A percentile compares a stretch with the other conserved stretches of the same genome.
Conservation (phyloP, 2,329 filamentous ascomycete genomes). For the Tolypocladium paradoxum region DNA sequence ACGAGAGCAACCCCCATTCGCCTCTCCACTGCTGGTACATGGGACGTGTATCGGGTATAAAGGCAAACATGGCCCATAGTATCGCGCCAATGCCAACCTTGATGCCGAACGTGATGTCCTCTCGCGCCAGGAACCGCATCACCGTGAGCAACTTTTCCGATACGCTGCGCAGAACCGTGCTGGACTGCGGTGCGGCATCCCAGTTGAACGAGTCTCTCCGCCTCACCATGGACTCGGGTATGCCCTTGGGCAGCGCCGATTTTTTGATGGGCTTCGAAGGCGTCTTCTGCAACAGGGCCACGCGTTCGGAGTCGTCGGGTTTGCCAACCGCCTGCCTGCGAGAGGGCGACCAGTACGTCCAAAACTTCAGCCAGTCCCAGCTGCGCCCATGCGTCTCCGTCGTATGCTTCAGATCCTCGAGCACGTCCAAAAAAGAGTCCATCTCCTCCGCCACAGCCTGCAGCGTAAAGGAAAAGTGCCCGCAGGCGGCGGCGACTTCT, state of each 20-base stretch:
- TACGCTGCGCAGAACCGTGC: constrained; percentile 28
- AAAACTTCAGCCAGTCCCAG: constrained; percentile 84
- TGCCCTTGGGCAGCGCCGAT: constrained; percentile 44
- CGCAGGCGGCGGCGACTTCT: constrained; percentile 94
- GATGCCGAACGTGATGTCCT: constrained; percentile 65
- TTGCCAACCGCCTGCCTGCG: neutral
- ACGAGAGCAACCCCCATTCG: constrained; percentile 92
- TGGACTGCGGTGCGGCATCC: constrained; percentile 41
- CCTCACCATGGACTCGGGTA: constrained; percentile 40
- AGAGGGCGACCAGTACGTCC: constrained; percentile 30
- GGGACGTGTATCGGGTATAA: constrained; percentile 65
- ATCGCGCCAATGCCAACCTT: constrained; percentile 89
- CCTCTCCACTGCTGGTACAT: constrained; percentile 82
- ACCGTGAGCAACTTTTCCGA: constrained; percentile 36
- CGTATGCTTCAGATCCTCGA: constrained; percentile 73
- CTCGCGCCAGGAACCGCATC: constrained; percentile 38
- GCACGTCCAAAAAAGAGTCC: constrained; percentile 66
- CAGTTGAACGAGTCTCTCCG: constrained; percentile 44
- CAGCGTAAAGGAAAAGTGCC: constrained; percentile 88
- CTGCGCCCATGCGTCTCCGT: constrained; percentile 51
- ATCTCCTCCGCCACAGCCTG: constrained; percentile 88
- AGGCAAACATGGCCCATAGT: constrained; percentile 81
- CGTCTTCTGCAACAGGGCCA: constrained; percentile 27
- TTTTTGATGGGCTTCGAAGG: constrained; percentile 37
- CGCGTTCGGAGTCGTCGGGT: constrained; percentile 30